Evolutionary conservation across 2,329 filamentous ascomycete genomes (phyloP).

Genomic region (Nigrospora osmanthi): DNA sequence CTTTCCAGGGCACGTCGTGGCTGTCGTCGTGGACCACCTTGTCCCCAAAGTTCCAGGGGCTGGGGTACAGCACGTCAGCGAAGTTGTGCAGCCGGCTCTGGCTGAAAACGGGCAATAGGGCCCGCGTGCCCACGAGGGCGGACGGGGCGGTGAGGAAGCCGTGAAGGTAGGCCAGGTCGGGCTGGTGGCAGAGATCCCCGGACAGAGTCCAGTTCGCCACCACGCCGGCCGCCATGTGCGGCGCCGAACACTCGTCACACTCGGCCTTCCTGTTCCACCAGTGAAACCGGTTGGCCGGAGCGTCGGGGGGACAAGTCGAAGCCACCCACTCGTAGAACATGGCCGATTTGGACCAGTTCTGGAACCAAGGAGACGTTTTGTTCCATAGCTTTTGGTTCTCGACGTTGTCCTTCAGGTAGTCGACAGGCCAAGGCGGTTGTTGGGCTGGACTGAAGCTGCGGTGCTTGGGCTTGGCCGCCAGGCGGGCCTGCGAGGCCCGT

Average conservation of each 20-base stretch:
- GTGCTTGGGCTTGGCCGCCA: slow-evolving; percentile 14
- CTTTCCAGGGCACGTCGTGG: slow-evolving; percentile 33
- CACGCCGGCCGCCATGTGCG: slow-evolving; percentile 30
- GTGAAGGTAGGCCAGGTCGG: slow-evolving; percentile 39
- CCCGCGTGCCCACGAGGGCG: slow-evolving; percentile 31
- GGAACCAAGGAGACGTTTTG: slow-evolving; percentile 14
- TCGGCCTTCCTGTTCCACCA: slow-evolving; percentile 30
- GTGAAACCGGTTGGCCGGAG: slow-evolving; percentile 28
- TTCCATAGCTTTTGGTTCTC: slow-evolving; percentile 15
- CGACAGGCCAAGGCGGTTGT: slow-evolving; percentile 13
- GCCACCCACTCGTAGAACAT: slow-evolving; percentile 29
- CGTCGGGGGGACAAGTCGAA: slow-evolving; percentile 35
- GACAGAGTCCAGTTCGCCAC: slow-evolving; percentile 31
- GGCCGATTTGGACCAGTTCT: slow-evolving; percentile 14
- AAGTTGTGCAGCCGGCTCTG: slow-evolving; percentile 47
- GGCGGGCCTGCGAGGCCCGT: slow-evolving; percentile 10
- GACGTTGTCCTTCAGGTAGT: slow-evolving; percentile 11
- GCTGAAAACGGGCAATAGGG: slow-evolving; percentile 46
- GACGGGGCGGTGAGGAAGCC: slow-evolving; percentile 42
- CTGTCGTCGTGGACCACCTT: slow-evolving; percentile 29
- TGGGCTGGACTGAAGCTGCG: slow-evolving; percentile 12
- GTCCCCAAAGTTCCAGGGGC: slow-evolving; percentile 28
- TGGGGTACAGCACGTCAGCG: slow-evolving; percentile 40
- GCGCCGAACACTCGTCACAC: slow-evolving; percentile 23
- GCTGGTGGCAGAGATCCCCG: slow-evolving; percentile 41